Evolutionary conservation across 2,329 filamentous ascomycete species (phyloP).

Genomic region (Coleophoma cylindrospora): DNA sequence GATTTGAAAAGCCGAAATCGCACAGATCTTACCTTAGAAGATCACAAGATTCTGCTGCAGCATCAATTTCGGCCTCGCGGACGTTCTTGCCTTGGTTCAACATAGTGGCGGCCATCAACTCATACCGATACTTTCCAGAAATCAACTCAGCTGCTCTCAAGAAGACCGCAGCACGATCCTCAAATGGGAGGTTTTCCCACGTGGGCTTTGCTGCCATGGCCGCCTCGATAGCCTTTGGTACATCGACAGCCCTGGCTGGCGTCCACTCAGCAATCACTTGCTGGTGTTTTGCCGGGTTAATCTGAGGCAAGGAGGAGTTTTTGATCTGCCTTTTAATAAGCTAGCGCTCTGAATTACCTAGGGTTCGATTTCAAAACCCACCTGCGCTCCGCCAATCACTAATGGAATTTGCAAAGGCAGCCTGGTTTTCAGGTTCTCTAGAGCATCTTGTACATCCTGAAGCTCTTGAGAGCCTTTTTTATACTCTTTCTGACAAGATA

Average conservation of each 20-base stretch:
- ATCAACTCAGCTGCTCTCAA: slow-evolving; percentile 93
- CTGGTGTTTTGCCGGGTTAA: slow-evolving; percentile 78
- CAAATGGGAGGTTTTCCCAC: slow-evolving; percentile 85
- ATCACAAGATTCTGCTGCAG: slow-evolving; percentile 86
- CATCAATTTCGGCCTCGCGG: slow-evolving; percentile 97
- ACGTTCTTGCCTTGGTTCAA: slow-evolving; percentile 96
- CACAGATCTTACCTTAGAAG: slow-evolving; percentile 50
- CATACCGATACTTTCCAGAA: slow-evolving; percentile 88
- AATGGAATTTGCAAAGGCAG: not conserved
- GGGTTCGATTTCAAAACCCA: not conserved
- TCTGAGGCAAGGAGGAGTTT: slow-evolving; percentile 62
- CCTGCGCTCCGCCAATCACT: not conserved
- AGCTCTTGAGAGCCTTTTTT: not conserved
- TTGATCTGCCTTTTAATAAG: slow-evolving; percentile 50
- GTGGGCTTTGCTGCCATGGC: slow-evolving; percentile 80
- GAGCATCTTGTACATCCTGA: not conserved
- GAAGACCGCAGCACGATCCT: slow-evolving; percentile 88
- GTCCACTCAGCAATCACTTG: slow-evolving; percentile 77
- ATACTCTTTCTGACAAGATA: not conserved
- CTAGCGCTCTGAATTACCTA: not conserved
- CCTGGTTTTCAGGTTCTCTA: not conserved
- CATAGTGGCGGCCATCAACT: slow-evolving; percentile 95
- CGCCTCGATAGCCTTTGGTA: slow-evolving; percentile 73
- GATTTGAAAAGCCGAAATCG: not conserved
- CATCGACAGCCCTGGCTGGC: slow-evolving; percentile 70